phyloP scores from a whole-genome alignment of 306 rosid genomes.

The Ormosia emarginata region DNA sequence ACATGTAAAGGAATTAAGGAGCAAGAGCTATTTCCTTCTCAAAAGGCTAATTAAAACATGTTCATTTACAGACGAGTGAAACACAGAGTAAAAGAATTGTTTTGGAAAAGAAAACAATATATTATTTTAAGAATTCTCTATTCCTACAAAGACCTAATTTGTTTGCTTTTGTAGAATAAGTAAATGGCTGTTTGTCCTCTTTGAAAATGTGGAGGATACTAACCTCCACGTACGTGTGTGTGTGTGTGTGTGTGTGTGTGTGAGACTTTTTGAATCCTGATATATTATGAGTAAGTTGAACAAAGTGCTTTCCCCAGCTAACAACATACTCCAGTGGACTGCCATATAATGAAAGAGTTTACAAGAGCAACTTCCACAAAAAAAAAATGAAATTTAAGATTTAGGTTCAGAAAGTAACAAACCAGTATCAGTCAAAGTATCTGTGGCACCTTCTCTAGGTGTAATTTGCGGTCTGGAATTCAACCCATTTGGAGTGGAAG shows the following conservation, averaged over 20 bases:
- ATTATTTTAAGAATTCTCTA: not conserved
- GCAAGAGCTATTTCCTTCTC: not conserved
- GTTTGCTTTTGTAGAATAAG: not conserved
- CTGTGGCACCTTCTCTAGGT: conserved; percentile 47
- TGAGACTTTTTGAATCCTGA: not conserved
- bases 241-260: not conserved
- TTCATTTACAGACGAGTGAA: not conserved
- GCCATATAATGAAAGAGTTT: not conserved
- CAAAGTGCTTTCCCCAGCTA: not conserved
- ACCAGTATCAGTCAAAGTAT: conserved; percentile 71
- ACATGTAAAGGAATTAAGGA: not conserved
- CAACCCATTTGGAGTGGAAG: conserved; percentile 52
- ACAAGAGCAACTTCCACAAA: not conserved
- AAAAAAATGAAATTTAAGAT: not conserved
- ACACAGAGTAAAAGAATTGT: not conserved
- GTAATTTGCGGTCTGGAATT: conserved; percentile 53
- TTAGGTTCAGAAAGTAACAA: conserved; percentile 39
- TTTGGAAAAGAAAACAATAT: not conserved
- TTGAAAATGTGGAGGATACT: not conserved
- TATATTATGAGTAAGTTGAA: not conserved
- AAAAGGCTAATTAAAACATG: not conserved
- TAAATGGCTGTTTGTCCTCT: not conserved
- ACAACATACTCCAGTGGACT: not conserved
- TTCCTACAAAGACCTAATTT: not conserved
- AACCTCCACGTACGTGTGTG: not conserved